Percentiles rank a stretch among this genome's conserved stretches.
Evolutionary conservation across 2,329 filamentous ascomycete genomes (phyloP).

Genomic region (Aspergillus brunneoviolaceus): DNA sequence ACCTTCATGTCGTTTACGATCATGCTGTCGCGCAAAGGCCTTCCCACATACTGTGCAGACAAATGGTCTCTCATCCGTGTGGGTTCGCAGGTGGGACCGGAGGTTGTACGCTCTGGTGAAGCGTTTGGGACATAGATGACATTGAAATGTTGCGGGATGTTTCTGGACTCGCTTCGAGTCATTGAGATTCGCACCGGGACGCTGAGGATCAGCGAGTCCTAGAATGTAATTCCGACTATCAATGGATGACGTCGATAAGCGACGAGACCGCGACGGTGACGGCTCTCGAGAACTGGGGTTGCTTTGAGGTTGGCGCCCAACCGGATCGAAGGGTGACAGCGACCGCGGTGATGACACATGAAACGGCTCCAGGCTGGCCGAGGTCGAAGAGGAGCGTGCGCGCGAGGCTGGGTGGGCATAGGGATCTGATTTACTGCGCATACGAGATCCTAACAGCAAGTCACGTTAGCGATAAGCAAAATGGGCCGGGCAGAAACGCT

Average conservation of each 20-base stretch:
- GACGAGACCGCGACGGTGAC: conserved; percentile 45
- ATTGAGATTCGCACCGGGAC: conserved; percentile 62
- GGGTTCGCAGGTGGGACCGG: conserved; percentile 89
- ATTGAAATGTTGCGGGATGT: conserved; percentile 96
- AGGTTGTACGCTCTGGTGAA: conserved; percentile 97
- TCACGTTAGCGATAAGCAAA: conserved; percentile 7
- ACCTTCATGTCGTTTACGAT: conserved; percentile 94
- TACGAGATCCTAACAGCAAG: conserved; percentile 48
- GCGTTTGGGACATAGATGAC: conserved; percentile 85
- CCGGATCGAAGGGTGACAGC: conserved; percentile 43
- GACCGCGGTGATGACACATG: conserved; percentile 40
- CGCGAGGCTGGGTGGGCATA: conserved; percentile 50
- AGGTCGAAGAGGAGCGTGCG: conserved; percentile 36
- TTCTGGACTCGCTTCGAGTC: conserved; percentile 87
- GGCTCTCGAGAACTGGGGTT: conserved; percentile 45
- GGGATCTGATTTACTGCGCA: conserved; percentile 63
- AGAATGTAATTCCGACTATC: conserved; percentile 76
- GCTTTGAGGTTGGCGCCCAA: conserved; percentile 35
- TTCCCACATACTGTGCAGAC: conserved; percentile 97
- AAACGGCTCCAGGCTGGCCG: conserved; percentile 33
- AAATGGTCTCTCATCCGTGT: conserved; percentile 95
- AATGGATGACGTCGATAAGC: conserved; percentile 48
- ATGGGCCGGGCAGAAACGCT: conserved; percentile 13
- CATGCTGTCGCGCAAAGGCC: conserved; percentile 94
- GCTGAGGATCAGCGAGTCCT: conserved; percentile 83